These are phyloP conservation scores for Thielaviopsis populi DNA, from an alignment of 2,329 filamentous ascomycete species.

Conservation along the genomic window DNA sequence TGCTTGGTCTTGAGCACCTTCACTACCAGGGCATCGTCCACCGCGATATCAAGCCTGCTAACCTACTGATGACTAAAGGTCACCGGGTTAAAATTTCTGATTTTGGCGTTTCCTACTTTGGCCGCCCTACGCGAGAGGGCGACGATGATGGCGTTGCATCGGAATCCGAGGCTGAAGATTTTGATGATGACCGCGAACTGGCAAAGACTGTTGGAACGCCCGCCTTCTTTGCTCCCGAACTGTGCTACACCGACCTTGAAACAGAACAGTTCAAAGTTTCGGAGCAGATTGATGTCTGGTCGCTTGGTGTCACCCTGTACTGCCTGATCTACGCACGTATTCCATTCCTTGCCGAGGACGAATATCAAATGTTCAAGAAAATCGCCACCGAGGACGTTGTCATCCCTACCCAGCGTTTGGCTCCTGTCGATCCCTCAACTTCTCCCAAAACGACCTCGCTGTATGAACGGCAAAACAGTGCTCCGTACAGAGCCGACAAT, in stretches of 20 bases:
- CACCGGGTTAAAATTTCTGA: slow-evolving; percentile 94
- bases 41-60: slow-evolving; percentile 76
- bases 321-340: slow-evolving; percentile 89
- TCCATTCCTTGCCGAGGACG: slow-evolving; percentile 81
- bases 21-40: slow-evolving; percentile 78
- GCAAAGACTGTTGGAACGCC: slow-evolving; percentile 96
- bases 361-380: slow-evolving; percentile 79
- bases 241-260: slow-evolving; percentile 75
- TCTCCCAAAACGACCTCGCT: slow-evolving; percentile 40
- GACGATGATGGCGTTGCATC: slow-evolving; percentile 60
- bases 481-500: slow-evolving; percentile 59
- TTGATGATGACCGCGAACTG: slow-evolving; percentile 88
- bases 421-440: slow-evolving; percentile 50
- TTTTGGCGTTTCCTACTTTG: slow-evolving; percentile 96
- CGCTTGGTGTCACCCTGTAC: slow-evolving; percentile 87
- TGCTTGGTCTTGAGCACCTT: slow-evolving; percentile 84
- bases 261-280: slow-evolving; percentile 63
- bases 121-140: slow-evolving; percentile 68
- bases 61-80: slow-evolving; percentile 72
- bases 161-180: slow-evolving; percentile 70
- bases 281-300: slow-evolving; percentile 94
- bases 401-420: slow-evolving; percentile 68
- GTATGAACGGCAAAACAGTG: slow-evolving; percentile 42
- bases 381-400: slow-evolving; percentile 90
- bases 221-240: slow-evolving; percentile 90